Evolutionary conservation across 805 yeast genomes (phyloP), one percentile per base, ranked within the genome.

Genomic region (Wickerhamomyces rabaulensis): DNA sequence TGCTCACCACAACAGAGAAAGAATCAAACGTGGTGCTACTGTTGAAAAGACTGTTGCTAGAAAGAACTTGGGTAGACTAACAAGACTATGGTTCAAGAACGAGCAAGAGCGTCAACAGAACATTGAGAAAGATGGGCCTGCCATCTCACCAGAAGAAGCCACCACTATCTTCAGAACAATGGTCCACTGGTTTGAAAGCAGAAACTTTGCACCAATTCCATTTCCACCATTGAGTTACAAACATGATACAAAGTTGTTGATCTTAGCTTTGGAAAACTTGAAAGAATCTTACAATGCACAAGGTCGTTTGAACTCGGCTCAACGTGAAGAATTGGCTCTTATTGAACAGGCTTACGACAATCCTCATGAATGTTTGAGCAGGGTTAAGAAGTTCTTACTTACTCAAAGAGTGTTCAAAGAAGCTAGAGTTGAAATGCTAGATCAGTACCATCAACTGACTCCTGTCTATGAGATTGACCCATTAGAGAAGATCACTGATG

Each of bases 331-430:
- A 58, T 68, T 94, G 50, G 94, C 97, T 0, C 70, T 92, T 51
- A 89, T 94, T 41, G 99, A 94, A 60, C 95, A 90, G 59, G 98
- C 98, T 0, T 94, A 89, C 62, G 99, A 94, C 58, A 88, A 89
- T 55, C 99, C 99, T 0, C 96, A 90, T 62, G 98, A 95, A 60
- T 84, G 91, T 51, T 70, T 94, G 48, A 85, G 84, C 15, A 78
- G 96, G 51, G 78, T 94, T 46, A 94, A 94, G 65, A 84, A 84
- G 56, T 82, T 83, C 39, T 66, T 94, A 41, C 69, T 90, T 47
- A 87, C 97, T 0, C 97, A 91, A 63, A 74, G 98, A 51, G 94
- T 89, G 9, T 94, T 94, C 68, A 91, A 91, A 61, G 97, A 94
- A 48, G 88, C 84, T 2, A 80, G 82, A 1, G 60, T 94, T 33